Conservation (phyloP, 352 stramenopile species). For the Phytophthora capsici region DNA sequence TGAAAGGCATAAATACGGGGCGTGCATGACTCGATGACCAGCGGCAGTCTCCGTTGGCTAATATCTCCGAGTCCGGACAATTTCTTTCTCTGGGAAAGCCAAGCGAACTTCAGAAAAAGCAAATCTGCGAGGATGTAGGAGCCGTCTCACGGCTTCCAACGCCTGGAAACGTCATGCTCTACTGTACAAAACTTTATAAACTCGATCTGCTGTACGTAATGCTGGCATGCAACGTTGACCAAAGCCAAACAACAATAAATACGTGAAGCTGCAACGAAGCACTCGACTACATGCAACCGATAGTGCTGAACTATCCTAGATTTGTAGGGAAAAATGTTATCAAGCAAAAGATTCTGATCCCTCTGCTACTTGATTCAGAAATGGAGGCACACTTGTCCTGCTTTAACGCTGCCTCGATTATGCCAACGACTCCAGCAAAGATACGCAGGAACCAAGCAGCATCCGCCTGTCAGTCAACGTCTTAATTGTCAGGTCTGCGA, state of each 20-base stretch:
- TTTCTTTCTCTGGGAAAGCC: background rate
- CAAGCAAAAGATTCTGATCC: too few species aligned
- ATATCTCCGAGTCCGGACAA: background rate
- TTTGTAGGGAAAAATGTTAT: background rate
- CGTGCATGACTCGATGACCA: slow-evolving; percentile 10
- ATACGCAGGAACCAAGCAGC: slow-evolving; percentile 19
- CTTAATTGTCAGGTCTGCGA: background rate
- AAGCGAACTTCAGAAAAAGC: background rate
- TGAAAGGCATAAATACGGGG: slow-evolving; percentile 23
- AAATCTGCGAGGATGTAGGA: slow-evolving; percentile 5
- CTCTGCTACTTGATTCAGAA: background rate
- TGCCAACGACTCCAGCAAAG: slow-evolving; percentile 6
- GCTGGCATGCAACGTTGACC: background rate
- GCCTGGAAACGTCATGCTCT: background rate
- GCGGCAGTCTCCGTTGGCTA: background rate
- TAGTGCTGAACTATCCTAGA: background rate
- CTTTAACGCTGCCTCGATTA: background rate
- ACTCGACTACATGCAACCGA: too few species aligned
- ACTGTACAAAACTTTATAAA: background rate
- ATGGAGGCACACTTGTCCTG: background rate
- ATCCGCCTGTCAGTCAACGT: background rate
- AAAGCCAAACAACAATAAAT: background rate
- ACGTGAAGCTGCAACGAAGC: too few species aligned
- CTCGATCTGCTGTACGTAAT: background rate
- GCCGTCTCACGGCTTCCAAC: slow-evolving; percentile 17